These are phyloP conservation scores for Dalechampia spathulata DNA, from an alignment of 441 rosid genomes.

Conservation along the genomic window DNA sequence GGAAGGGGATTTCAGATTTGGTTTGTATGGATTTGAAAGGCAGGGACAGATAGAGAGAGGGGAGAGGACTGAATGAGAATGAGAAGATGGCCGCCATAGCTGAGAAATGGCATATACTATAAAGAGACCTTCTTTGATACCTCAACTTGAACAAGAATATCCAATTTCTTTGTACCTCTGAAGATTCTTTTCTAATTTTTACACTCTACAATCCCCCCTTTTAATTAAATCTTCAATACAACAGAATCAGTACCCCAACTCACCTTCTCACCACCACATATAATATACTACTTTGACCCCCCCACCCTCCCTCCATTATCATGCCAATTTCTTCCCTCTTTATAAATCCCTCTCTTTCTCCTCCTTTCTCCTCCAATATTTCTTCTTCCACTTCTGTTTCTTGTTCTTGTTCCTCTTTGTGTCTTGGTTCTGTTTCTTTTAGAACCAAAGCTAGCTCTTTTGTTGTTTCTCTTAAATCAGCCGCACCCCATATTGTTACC, in stretches of 20 bases:
- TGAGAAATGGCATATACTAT: slow-evolving; percentile 34
- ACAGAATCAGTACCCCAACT: no score
- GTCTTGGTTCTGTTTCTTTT: slow-evolving; percentile 16
- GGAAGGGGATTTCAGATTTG: no score
- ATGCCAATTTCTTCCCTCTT: slow-evolving; percentile 42
- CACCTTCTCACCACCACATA: no score
- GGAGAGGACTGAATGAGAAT: no score
- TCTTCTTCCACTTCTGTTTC: slow-evolving; percentile 15
- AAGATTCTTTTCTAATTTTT: slow-evolving; percentile 50
- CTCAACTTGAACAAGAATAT: slow-evolving; percentile 31
- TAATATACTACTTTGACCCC: no score
- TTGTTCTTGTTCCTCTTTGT: slow-evolving; percentile 16
- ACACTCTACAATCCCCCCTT: no score
- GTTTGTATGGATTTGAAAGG: no score
- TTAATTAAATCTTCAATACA: no score
- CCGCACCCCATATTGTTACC: slow-evolving; percentile 34
- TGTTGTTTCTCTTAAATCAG: slow-evolving; percentile 8
- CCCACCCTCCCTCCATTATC: neutral
- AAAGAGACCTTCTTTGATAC: slow-evolving; percentile 17
- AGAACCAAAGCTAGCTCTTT: slow-evolving; percentile 3
- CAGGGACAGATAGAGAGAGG: no score
- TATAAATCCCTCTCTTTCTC: slow-evolving; percentile 36
- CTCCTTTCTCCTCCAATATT: slow-evolving; percentile 22
- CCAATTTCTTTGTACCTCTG: slow-evolving; percentile 17
- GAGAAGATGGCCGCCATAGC: no score